These are phyloP conservation scores for Heterobasidion annosum DNA, from an alignment of 1,284 basidiomycete genomes.

Conservation along the genomic window DNA sequence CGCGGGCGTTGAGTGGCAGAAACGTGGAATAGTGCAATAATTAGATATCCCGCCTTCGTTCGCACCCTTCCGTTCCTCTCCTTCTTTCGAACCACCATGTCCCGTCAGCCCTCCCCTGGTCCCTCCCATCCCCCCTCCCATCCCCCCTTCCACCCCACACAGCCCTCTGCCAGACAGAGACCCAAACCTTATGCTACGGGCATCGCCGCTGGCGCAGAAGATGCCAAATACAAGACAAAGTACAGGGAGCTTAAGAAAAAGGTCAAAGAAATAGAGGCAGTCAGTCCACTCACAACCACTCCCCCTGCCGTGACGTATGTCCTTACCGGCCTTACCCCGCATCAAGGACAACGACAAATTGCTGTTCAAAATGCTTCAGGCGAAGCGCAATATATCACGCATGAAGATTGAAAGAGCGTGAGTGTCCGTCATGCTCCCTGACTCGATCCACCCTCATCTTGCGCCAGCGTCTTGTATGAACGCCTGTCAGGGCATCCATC, in stretches of 20 bases:
- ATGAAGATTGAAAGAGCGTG: slow-evolving; percentile 87
- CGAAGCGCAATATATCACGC: slow-evolving; percentile 81
- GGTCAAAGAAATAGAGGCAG: slow-evolving; percentile 81
- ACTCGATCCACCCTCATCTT: slow-evolving; percentile 13
- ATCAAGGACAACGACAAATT: slow-evolving; percentile 81
- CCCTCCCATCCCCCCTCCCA: slow-evolving; percentile 13
- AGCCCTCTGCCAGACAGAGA: slow-evolving; percentile 33
- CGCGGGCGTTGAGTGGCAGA: not conserved
- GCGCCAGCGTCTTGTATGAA: slow-evolving; percentile 64
- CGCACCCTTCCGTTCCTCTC: not conserved
- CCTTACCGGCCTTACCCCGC: slow-evolving; percentile 9
- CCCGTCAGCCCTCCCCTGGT: slow-evolving; percentile 25
- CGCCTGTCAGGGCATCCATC: slow-evolving; percentile 55
- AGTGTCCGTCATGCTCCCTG: slow-evolving; percentile 23
- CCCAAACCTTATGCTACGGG: slow-evolving; percentile 42
- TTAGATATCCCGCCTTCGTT: not conserved
- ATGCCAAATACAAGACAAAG: slow-evolving; percentile 82
- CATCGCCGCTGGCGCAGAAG: slow-evolving; percentile 75
- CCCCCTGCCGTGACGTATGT: slow-evolving; percentile 11
- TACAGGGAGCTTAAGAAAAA: slow-evolving; percentile 88
- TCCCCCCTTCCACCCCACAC: slow-evolving; percentile 12
- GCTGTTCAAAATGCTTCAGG: slow-evolving; percentile 70
- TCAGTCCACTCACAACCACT: slow-evolving; percentile 35
- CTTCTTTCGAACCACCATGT: slow-evolving; percentile 17
- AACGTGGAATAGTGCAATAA: not conserved